Conservation (phyloP, 2,329 filamentous ascomycete genomes). For the Coniochaeta hoffmannii region DNA sequence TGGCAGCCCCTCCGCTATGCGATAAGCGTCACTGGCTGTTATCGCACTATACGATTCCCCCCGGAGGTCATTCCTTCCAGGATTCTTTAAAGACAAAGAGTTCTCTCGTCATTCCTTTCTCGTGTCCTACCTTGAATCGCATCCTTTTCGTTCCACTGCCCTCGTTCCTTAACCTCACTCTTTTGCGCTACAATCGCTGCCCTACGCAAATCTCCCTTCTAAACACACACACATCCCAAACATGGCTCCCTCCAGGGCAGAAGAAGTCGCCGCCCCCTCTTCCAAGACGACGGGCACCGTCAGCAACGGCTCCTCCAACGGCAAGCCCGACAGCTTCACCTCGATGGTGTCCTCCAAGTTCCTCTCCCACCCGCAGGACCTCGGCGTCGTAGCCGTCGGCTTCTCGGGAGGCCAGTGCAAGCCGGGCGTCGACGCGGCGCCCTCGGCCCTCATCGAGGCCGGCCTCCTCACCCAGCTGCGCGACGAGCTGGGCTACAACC, state of each 20-base stretch:
- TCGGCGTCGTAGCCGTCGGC: slow-evolving; percentile 89
- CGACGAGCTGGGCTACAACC: slow-evolving; percentile 80
- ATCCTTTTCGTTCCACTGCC: neutral
- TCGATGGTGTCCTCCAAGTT: slow-evolving; percentile 61
- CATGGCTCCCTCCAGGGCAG: slow-evolving; percentile 15
- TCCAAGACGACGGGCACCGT: slow-evolving; percentile 4
- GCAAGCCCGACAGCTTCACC: slow-evolving; percentile 20
- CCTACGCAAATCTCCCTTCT: neutral
- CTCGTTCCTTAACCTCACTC: neutral
- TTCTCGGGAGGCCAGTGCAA: slow-evolving; percentile 97
- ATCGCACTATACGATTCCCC: neutral
- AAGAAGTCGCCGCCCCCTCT: slow-evolving; percentile 2
- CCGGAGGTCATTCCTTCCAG: neutral
- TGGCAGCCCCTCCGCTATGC: neutral
- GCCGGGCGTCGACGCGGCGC: slow-evolving; percentile 83
- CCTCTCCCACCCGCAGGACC: slow-evolving; percentile 67
- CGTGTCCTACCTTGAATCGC: neutral
- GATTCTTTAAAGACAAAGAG: slow-evolving; percentile 1
- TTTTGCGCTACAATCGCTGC: neutral
- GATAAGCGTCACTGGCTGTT: neutral
- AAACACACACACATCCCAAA: neutral
- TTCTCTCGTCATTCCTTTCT: neutral
- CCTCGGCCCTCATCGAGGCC: slow-evolving; percentile 78
- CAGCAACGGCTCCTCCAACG: slow-evolving; percentile 9
- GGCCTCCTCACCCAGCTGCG: slow-evolving; percentile 79